Base-by-base conservation (phyloP, 768 basidiomycete species). In the Boletus coccyginus region DNA sequence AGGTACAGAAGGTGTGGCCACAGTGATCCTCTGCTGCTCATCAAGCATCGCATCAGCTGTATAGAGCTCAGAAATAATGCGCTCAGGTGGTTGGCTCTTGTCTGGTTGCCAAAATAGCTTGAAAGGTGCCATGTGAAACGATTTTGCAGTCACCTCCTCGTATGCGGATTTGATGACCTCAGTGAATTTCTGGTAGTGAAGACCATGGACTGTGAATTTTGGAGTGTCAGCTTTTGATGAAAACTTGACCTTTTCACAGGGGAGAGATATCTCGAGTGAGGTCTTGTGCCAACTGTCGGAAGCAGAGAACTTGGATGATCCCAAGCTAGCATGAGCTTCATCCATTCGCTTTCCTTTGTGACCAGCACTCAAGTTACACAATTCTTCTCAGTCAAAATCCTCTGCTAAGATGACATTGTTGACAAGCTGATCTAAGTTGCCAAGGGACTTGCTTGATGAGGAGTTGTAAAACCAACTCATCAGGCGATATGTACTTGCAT, bases 401-500 rank as follows among this genome's bases (percentile, higher is more conserved):
- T 49, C 49, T 14, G 52, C 41, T 6, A 57, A 19, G 27, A 65
- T 27, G n/a, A 63, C 63, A 7, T 63, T 35, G 8, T 53, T 44
- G n/a, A 63, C 49, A 10, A 66, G 62, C 2, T 36, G 16, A 45
- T 66, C 49, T 0, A 66, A 48, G 3, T 59, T 50, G 3, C 16
- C 55, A 31, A 60, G 46, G 0, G 54, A 60, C 31, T 60, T 61
- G 6, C 3, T 33, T 11, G 41, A 55, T 16, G 62, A 62, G 1
- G 66, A 62, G 21, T 53, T 62, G 42, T 68, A 58, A 14, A 65
- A 56, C 71, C 71, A 71, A 21, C 58, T 52, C 68, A 69, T 71
- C 0, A 70, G 46, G 2, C 39, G 58, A 16, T 41, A 68, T 0
- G 60, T 62, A 0, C 55, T 62, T 45, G 60, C 60, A 50, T 66